phyloP scores from a whole-genome alignment of 352 stramenopile genomes.

The Globisporangium spiculum region DNA sequence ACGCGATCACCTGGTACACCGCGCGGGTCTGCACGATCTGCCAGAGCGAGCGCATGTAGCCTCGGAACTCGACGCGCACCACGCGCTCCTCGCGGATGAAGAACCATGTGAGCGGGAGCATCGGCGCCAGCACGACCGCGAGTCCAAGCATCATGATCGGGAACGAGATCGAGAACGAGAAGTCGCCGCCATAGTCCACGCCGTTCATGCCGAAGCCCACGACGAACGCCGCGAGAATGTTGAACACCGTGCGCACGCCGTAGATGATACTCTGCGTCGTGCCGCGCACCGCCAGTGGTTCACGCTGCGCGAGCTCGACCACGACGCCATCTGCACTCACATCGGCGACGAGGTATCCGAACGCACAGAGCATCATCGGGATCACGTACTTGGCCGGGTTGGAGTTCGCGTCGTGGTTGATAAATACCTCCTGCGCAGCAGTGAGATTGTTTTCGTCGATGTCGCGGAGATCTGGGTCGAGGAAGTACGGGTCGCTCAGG shows the following conservation, averaged over 20 bases:
- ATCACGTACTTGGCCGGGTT: constrained; percentile 26
- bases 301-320: constrained; percentile 41
- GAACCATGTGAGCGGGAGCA: constrained; percentile 19
- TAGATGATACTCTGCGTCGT: constrained; percentile 44
- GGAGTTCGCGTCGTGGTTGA: constrained; percentile 30
- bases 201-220: constrained; percentile 37
- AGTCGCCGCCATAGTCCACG: constrained; percentile 32
- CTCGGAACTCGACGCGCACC: constrained; percentile 11
- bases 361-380: constrained; percentile 38
- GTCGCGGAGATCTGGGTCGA: constrained; percentile 39
- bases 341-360: constrained; percentile 39
- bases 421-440: constrained; percentile 15
- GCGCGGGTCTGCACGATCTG: constrained; percentile 28
- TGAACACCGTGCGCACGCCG: constrained; percentile 36
- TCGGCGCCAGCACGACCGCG: constrained; percentile 19
- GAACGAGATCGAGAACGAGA: constrained; percentile 28
- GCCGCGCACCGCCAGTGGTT: constrained; percentile 27
- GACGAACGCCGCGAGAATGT: constrained; percentile 28
- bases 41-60: constrained; percentile 27
- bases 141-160: constrained; percentile 24
- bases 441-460: constrained; percentile 24
- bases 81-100: constrained; percentile 22
- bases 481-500: constrained; percentile 51
- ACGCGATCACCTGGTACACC: constrained; percentile 43
- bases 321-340: constrained; percentile 39